Base-by-base conservation (phyloP, 768 basidiomycete genomes). In the Kwoniella sp. region DNA sequence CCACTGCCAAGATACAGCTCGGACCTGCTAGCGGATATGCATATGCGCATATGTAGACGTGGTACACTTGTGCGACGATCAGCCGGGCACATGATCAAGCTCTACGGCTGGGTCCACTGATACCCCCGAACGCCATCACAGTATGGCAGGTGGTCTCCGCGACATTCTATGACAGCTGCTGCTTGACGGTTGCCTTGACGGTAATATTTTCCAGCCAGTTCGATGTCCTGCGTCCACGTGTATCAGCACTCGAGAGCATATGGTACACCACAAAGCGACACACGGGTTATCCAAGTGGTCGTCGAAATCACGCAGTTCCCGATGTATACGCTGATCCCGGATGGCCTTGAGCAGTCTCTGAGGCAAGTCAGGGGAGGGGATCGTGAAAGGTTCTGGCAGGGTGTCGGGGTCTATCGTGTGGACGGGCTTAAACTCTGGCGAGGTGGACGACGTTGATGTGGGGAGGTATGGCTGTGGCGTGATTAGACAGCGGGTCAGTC, bases 201-300 rank as follows among this genome's bases (percentile, higher is more conserved):
- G 25, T 5, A 25, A 15, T 28, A 31, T 55, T 55, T 5, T 49
- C 29, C 0, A 55, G 40, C 46, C 46, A 55, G 46, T 55, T 47
- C 15, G 47, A n/a, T n/a, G n/a, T n/a, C n/a, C n/a, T n/a, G n/a
- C n/a, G n/a, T n/a, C 43, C 23, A 55, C 49, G 10, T 37, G 14
- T 28, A 42, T 52, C 20, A 17, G 23, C 6, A n/a, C 33, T 32
- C n/a, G n/a, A n/a, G 20, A n/a, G 19, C 12, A 33, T 25, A 32
- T 3, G 14, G 28, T 34, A 12, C 37, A n/a, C 29, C 22, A 38
- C 22, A 46, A 19, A 25, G 19, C 12, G 15, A 67, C 65, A 36
- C 44, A 67, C 65, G 62, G 33, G 43, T 67, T 53, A 17, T 67
- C 65, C 8, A 64, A 20, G 45, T 67, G 62, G 39, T 64, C 62